These are phyloP conservation scores for Agroathelia rolfsii DNA, from an alignment of 1,284 basidiomycete genomes.

Conservation along the genomic window DNA sequence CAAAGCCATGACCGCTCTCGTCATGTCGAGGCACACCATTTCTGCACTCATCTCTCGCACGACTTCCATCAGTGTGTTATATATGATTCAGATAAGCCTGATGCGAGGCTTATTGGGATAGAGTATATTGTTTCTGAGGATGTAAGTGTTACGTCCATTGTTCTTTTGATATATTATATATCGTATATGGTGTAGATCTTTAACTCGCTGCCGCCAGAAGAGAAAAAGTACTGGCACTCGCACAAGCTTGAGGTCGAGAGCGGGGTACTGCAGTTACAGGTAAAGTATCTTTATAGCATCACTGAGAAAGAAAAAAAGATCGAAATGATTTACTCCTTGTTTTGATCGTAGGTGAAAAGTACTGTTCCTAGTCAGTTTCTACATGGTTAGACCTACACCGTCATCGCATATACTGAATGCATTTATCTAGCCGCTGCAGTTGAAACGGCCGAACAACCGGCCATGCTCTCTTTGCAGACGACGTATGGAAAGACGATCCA, in stretches of 20 bases:
- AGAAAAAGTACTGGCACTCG: slow-evolving; percentile 44
- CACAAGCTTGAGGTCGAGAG: slow-evolving; percentile 39
- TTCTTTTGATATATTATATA: slow-evolving; percentile 2
- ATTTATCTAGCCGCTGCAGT: slow-evolving; percentile 19
- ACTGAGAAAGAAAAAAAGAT: too few species aligned
- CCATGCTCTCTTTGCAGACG: slow-evolving; percentile 37
- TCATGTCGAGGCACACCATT: slow-evolving; percentile 21
- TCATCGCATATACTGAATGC: not conserved
- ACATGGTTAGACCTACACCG: not conserved
- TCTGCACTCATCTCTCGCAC: slow-evolving; percentile 18
- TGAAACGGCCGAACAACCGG: slow-evolving; percentile 32
- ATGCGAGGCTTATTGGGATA: slow-evolving; percentile 40
- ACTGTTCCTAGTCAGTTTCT: slow-evolving; percentile 27
- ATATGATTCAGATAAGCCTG: slow-evolving; percentile 34
- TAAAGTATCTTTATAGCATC: slow-evolving; percentile 9
- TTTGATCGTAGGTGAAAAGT: slow-evolving; percentile 17
- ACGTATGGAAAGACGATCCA: slow-evolving; percentile 46
- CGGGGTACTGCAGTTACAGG: slow-evolving; percentile 34
- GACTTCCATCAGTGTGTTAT: slow-evolving; percentile 25
- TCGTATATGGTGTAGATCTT: slow-evolving; percentile 22
- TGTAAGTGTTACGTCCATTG: slow-evolving; percentile 10
- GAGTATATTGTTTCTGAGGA: slow-evolving; percentile 41
- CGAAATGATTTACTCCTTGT: not conserved
- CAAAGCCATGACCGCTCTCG: slow-evolving; percentile 11
- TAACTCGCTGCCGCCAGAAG: slow-evolving; percentile 28